These are phyloP conservation scores for Ustilago vetiveriae DNA, from an alignment of 1,284 basidiomycete genomes.

Conservation along the genomic window DNA sequence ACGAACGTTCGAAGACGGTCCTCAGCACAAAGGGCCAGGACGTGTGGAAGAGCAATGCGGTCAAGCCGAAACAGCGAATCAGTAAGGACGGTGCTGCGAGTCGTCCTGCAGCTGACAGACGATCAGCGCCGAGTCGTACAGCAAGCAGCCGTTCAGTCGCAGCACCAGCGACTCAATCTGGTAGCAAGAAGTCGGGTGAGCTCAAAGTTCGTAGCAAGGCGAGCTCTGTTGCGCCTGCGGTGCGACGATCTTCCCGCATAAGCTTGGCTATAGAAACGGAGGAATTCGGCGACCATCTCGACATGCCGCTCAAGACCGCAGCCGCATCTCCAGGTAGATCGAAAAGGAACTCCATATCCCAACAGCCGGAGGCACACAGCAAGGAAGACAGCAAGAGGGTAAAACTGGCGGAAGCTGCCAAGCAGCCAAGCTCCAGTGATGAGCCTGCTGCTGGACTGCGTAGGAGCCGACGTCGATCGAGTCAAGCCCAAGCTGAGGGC, in stretches of 20 bases:
- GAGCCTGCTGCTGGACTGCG: constrained; percentile 14
- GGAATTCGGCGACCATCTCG: constrained; percentile 22
- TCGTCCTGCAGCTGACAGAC: neutral
- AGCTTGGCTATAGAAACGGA: constrained; percentile 34
- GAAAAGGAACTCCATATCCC: neutral
- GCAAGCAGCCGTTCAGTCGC: neutral
- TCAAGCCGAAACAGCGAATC: constrained; percentile 6
- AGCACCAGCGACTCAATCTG: neutral
- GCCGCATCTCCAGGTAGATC: neutral
- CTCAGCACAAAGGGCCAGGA: constrained; percentile 21
- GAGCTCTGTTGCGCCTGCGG: constrained; percentile 3
- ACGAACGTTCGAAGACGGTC: constrained; percentile 32
- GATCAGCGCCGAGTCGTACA: neutral
- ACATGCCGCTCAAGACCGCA: neutral
- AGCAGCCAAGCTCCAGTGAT: neutral
- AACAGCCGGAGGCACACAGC: neutral
- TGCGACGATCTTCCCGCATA: constrained; percentile 27
- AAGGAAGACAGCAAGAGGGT: constrained; percentile 1
- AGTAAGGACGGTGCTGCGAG: neutral
- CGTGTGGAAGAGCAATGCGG: constrained; percentile 7
- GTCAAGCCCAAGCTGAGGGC: constrained; percentile 20
- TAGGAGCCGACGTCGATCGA: constrained; percentile 29
- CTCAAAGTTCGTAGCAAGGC: constrained; percentile 13
- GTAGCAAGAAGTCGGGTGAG: constrained; percentile 1
- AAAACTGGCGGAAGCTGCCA: neutral